Evolutionary conservation across 495 filamentous ascomycete genomes (phyloP), one percentile per base, ranked within the genome.

Genomic region (Neurospora tetrasperma): DNA sequence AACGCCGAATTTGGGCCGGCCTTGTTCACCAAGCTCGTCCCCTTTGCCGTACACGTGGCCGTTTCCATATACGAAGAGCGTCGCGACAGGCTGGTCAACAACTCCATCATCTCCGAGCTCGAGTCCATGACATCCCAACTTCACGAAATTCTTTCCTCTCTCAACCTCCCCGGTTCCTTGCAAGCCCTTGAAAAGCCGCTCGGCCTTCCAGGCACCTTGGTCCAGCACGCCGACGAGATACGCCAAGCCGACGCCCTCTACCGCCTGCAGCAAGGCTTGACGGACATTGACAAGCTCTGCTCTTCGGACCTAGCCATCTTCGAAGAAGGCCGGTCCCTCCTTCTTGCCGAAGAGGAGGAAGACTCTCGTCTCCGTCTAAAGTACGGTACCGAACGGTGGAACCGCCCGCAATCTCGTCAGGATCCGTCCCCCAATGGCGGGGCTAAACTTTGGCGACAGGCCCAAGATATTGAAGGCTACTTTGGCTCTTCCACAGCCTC

Each of bases 111-210:
- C 73, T 90, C 90, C 16, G 93, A 97, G 78, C 81, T 99, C 40
- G 95, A 97, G 78, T 88, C 84, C 5, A 84, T 98, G 80, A 97
- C 93, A 4, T 89, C 90, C 70, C 88, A 89, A 71, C 84, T 98
- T 10, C 89, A 96, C 76, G 92, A 96, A 80, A 85, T 93, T 6
- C 81, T 98, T 35, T 89, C 92, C 42, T 93, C 91, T 11, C 83
- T 98, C 16, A 97, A 97, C 75, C 87, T 99, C 0, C 96, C 96
- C 0, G 96, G 96, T 2, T 97, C 94, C 2, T 82, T 99, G 4
- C 96, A 98, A 79, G 96, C 96, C 0, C 85, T 99, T 0, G 96
- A 99, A 76, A 99, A 97, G 77, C 95, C 96, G 0, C 87, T 99
- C 0, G 96, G 96, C 0, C 82, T 99, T n/a, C 96, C 96, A 1